phyloP scores from a whole-genome alignment of 2,329 filamentous ascomycete genomes.

The Phialocephala subalpina region DNA sequence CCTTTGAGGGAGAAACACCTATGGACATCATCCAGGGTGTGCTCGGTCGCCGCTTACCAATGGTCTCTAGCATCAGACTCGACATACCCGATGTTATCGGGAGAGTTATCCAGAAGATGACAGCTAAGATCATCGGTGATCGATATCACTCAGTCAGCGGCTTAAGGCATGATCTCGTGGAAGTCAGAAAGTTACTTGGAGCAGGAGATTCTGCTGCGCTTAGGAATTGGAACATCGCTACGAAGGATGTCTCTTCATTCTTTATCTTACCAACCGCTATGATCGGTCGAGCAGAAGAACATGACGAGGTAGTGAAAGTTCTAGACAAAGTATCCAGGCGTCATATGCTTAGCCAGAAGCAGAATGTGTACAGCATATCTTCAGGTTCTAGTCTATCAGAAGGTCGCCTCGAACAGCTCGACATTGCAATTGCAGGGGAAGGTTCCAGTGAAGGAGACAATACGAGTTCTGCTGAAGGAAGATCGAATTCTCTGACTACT shows the following conservation, averaged over 20 bases:
- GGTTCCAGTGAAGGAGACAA: constrained; percentile 63
- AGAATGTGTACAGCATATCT: constrained; percentile 55
- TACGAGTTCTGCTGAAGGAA: constrained; percentile 63
- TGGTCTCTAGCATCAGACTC: constrained; percentile 77
- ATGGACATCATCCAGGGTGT: constrained; percentile 94
- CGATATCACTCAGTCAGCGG: constrained; percentile 91
- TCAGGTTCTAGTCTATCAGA: constrained; percentile 63
- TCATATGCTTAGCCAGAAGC: constrained; percentile 59
- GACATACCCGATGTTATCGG: constrained; percentile 87
- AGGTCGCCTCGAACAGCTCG: constrained; percentile 33
- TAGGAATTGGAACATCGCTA: constrained; percentile 77
- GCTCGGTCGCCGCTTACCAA: constrained; percentile 78
- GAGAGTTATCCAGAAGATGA: constrained; percentile 89
- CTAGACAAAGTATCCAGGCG: constrained; percentile 79
- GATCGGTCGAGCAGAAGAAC: constrained; percentile 81
- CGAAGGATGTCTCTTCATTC: constrained; percentile 90
- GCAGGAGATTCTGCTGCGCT: constrained; percentile 78
- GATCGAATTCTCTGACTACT: constrained; percentile 31
- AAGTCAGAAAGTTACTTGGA: constrained; percentile 76
- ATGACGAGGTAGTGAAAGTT: constrained; percentile 72
- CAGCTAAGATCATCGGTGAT: constrained; percentile 85
- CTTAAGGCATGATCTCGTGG: constrained; percentile 79
- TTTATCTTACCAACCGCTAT: constrained; percentile 85
- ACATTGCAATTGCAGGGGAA: constrained; percentile 46
- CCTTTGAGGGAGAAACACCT: constrained; percentile 81